Percentiles rank a stretch among this genome's conserved stretches.
These are phyloP conservation scores for Pythium pyrilobum DNA, from an alignment of 352 stramenopile species.

Conservation along the genomic window DNA sequence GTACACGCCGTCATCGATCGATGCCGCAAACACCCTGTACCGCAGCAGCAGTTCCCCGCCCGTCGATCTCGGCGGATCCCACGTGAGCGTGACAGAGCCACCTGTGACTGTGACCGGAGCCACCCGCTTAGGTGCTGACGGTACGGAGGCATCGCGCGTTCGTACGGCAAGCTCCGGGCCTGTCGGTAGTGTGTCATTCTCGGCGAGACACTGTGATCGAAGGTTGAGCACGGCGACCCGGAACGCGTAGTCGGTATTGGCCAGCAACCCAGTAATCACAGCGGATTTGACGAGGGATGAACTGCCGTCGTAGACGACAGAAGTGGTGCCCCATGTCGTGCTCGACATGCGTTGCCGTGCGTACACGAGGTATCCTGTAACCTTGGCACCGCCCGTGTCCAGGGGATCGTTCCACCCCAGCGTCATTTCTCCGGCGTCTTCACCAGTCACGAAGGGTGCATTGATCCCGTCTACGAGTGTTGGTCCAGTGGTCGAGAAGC, in stretches of 20 bases:
- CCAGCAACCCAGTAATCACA: conserved; percentile 24
- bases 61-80: conserved; percentile 38
- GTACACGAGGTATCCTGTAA: conserved; percentile 42
- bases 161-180: conserved; percentile 32
- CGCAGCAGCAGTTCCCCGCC: conserved; percentile 23
- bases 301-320: conserved; percentile 35
- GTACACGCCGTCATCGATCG: conserved; percentile 1
- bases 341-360: conserved; percentile 20
- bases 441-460: conserved; percentile 17
- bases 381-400: conserved; percentile 33
- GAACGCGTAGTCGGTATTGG: conserved; percentile 45
- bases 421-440: conserved; percentile 47
- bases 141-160: conserved; percentile 28
- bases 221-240: conserved; percentile 42
- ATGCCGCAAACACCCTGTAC: conserved; percentile 30
- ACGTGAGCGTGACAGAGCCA: conserved; percentile 35
- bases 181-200: conserved; percentile 17
- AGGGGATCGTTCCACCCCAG: conserved; percentile 33
- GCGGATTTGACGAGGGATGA: conserved; percentile 17
- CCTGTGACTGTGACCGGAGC: conserved; percentile 12
- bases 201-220: conserved; percentile 28
- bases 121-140: conserved; percentile 34
- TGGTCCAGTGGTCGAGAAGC: conserved; percentile 28
- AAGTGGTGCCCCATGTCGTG: conserved; percentile 25
- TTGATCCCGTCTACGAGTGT: conserved; percentile 23